Base-by-base conservation (phyloP, 2,329 filamentous ascomycete genomes). In the Phoma sp. region DNA sequence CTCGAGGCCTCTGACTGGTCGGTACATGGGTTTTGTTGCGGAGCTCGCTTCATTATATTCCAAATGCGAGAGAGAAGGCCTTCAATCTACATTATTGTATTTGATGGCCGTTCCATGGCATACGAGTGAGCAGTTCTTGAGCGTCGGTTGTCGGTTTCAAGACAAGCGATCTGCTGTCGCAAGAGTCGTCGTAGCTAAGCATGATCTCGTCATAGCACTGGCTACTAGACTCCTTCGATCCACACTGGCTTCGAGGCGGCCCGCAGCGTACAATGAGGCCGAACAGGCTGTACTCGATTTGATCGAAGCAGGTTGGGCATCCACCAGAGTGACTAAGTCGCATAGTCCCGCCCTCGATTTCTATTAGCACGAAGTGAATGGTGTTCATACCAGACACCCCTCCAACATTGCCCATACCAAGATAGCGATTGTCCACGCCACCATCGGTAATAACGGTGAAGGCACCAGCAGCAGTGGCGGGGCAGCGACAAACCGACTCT, bases 261-360 rank as follows among this genome's bases (percentile, higher is more conserved):
- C 53, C 43, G 47, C 43, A 51, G 42, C 44, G 43, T 51, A 41
- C 47, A 56, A 40, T 56, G 47, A 56, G 53, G 47, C 53, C 53
- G 53, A 50, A 33, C 13, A 55, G 41, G 36, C 52, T 55, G 39
- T 37, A 36, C 24, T 45, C 41, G 45, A 49, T 41, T 36, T 45
- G 33, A 29, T 37, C 40, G 35, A 42, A 41, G 52, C 41, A 49
- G 41, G 41, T 49, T 49, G 52, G 46, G 46, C 52, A 55, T 46
- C 52, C 46, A 46, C 40, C 24, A 45, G 13, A 46, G 46, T 48
- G 46, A 41, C 52, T 55, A 55, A 41, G 36, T 46, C 27, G 25
- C 38, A 43, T 39, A 38, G 50, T 53, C 43, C 41, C 52, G 40
- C 52, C 36, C 37, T 41, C 30, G 10, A 9, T 25, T 33, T 29